These are phyloP conservation scores for Paraglomus occultum DNA, from an alignment of 192 early-diverging fungal species.

Conservation along the genomic window DNA sequence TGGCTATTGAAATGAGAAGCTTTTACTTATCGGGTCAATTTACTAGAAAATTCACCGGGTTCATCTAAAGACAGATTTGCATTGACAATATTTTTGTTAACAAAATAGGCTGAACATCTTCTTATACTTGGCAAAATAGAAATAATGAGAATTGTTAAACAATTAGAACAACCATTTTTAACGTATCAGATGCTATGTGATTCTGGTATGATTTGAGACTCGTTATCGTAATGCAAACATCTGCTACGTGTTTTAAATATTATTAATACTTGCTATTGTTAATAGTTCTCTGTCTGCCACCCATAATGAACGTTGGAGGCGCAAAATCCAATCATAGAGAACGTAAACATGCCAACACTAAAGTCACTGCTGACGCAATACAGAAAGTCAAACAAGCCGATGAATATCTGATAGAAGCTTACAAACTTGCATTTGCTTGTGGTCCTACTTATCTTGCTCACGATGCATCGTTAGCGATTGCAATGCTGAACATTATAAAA, in stretches of 20 bases:
- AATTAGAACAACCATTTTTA: constrained; percentile 20
- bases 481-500: constrained; percentile 35
- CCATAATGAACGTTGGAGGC: no score
- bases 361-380: not conserved
- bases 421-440: constrained; percentile 31
- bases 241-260: no score
- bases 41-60: not conserved
- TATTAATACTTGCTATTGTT: no score
- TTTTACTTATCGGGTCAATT: not conserved
- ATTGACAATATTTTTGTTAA: not conserved
- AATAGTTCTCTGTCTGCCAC: no score
- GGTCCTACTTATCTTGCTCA: constrained; percentile 42
- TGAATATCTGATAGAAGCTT: constrained; percentile 44
- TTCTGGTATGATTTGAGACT: constrained; percentile 39
- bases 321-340: constrained; percentile 21
- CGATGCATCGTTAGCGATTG: constrained; percentile 36
- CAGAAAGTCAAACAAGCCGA: constrained; percentile 28
- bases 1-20: not conserved
- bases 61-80: not conserved
- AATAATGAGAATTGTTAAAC: constrained; percentile 18
- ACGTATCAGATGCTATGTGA: constrained; percentile 47
- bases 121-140: constrained; percentile 20
- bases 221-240: not conserved
- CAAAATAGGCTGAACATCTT: constrained; percentile 25
- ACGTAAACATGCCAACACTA: constrained; percentile 19